Base-by-base conservation (phyloP, 75 land plant genomes). In the Cunninghamia lanceolata region DNA sequence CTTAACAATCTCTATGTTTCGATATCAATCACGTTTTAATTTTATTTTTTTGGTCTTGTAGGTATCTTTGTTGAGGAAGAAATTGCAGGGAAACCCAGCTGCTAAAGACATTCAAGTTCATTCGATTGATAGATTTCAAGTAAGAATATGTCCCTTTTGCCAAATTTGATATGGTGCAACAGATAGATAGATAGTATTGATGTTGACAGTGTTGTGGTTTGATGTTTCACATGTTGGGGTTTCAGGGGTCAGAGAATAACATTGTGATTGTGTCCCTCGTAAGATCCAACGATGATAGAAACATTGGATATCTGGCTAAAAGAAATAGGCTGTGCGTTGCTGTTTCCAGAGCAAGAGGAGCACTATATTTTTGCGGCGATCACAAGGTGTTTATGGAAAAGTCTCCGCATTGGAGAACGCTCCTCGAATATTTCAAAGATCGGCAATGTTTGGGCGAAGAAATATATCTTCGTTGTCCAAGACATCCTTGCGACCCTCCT, bases 301-400 rank as follows among this genome's bases (percentile, higher is more conserved):
- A 77, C 46, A 85, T 85, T 43, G 84, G 86, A 80, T 75, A 36
- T 83, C 50, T 85, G 34, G 52, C 53, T 86, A 78, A 45, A 32
- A 10, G 39, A 38, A 85, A 85, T 78, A 25, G 86, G 25, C 9
- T 82, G 35, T 42, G 86, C 36, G 53, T 85, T 28, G 2, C 52
- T 9, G 53, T 85, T 35, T 85, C 86, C 28, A 40, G 85, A 42
- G 86, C 50, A 46, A 36, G 32, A 19, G 46, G 52, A 5, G 86
- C 34, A 42, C 38, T 85, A 10, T 85, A 85, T 77, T 14, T 85
- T 21, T 85, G 30, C 10, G 47, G 85, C 7, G 42, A 83, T 82
- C 15, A 13, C 52, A 73, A 7, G 3, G 8, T 30, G n/a, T 76
- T 85, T 7, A 17, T 21, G 4, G 35, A 79, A 28, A 85, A 43